Evolutionary conservation across 208 protist genomes (phyloP).

Genomic region (Trypanosoma platydactyli): DNA sequence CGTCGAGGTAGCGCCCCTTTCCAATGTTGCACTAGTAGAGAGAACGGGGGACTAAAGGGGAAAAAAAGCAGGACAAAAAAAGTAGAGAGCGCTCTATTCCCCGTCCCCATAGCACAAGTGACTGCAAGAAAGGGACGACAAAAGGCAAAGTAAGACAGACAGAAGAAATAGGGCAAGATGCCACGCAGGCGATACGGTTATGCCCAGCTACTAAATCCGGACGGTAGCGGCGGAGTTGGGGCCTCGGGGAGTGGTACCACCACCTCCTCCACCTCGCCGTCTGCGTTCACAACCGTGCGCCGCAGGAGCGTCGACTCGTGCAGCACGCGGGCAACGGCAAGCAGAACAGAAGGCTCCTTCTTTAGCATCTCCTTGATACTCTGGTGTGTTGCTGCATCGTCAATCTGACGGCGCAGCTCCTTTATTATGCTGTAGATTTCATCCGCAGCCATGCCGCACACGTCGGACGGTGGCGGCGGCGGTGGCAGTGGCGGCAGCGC

Average conservation of each 20-base stretch:
- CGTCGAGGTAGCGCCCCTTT: slow-evolving; percentile 11
- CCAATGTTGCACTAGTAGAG: neutral
- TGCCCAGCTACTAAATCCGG: slow-evolving; percentile 68
- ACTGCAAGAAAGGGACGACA: neutral
- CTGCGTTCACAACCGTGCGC: slow-evolving; percentile 35
- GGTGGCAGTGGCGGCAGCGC: slow-evolving; percentile 62
- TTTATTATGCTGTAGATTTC: slow-evolving; percentile 77
- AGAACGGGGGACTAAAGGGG: neutral
- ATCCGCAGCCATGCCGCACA: slow-evolving; percentile 49
- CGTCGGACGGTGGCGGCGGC: slow-evolving; percentile 37
- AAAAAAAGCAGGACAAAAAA: slow-evolving; percentile 1
- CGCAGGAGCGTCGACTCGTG: slow-evolving; percentile 65
- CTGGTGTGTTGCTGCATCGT: slow-evolving; percentile 53
- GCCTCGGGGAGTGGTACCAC: slow-evolving; percentile 50
- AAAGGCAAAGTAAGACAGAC: neutral
- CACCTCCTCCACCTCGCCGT: slow-evolving; percentile 45
- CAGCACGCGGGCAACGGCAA: slow-evolving; percentile 67
- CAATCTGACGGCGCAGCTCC: slow-evolving; percentile 58
- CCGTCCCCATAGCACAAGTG: neutral
- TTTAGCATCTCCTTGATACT: slow-evolving; percentile 57
- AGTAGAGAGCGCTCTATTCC: neutral
- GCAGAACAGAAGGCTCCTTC: slow-evolving; percentile 53
- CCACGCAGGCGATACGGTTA: neutral
- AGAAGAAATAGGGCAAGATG: neutral
- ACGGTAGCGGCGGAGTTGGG: slow-evolving; percentile 43